Base-by-base conservation (phyloP, 108 stramenopile genomes). In the Cyclotella choctawhatcheeana region DNA sequence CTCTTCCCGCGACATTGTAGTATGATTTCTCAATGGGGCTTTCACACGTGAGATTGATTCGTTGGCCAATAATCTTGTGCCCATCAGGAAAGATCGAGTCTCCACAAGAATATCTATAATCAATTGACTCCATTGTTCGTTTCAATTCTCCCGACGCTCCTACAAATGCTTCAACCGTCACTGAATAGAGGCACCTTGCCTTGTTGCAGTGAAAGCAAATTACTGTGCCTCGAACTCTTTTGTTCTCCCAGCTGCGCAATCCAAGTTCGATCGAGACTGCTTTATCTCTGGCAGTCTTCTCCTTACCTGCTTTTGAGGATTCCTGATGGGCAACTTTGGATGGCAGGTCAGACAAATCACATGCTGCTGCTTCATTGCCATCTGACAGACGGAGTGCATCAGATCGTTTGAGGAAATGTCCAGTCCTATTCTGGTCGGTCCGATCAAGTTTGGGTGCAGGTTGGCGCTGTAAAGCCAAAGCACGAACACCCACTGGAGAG, bases 321-420 rank as follows among this genome's bases (percentile, higher is more conserved):
- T 55, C 29, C n/a, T n/a, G n/a, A 55, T 55, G 3, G 5, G 5
- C 54, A 16, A 16, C 17, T 16, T 55, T 55, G 5, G 54, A 55
- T 26, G 54, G 54, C 17, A 55, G 54, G 25, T 55, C 54, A 55
- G 54, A 16, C 54, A 55, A 55, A 55, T 55, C 54, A 26, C 13
- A 55, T 27, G 4, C 21, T 3, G 25, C 25, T 7, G 10, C 4
- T 24, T 5, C 21, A 5, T 55, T 55, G 54, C 17, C 17, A 16
- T 24, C 54, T 16, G 17, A 27, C 29, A 55, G 54, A 55, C 21
- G 54, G 4, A 55, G 54, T 16, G 54, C 21, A 5, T 55, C 25
- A 8, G 5, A 3, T 27, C 54, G 54, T 3, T 5, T 16, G 5
- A 55, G 26, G 26, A 30, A 55, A 27, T 55, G 54, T 3, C 17